Conservation (phyloP, 805 yeast species). For the Candida xyloterini region DNA sequence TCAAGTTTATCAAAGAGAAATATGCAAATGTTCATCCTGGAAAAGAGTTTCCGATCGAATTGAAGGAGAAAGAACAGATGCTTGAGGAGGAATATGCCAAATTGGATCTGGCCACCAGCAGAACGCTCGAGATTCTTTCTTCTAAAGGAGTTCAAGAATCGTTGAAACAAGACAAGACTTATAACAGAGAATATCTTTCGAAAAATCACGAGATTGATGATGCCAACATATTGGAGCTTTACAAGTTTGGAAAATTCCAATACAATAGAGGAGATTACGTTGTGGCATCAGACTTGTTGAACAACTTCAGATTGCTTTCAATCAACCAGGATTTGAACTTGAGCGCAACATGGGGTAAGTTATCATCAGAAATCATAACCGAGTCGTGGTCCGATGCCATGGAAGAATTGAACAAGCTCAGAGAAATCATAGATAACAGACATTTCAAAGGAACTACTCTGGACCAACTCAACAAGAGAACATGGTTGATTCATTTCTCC, state of each 20-base stretch:
- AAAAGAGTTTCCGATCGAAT: constrained; percentile 40
- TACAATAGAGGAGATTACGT: constrained; percentile 62
- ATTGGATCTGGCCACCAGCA: constrained; percentile 42
- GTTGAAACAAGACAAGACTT: constrained; percentile 53
- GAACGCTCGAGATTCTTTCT: constrained; percentile 44
- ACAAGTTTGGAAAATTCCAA: constrained; percentile 59
- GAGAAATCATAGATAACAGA: constrained; percentile 58
- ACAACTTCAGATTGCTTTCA: constrained; percentile 55
- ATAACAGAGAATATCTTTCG: constrained; percentile 46
- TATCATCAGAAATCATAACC: constrained; percentile 58
- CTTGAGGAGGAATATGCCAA: constrained; percentile 37
- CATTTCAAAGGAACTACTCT: constrained; percentile 48
- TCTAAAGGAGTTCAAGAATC: constrained; percentile 50
- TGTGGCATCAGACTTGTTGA: constrained; percentile 55
- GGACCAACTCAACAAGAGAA: constrained; percentile 58
- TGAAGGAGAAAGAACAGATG: constrained; percentile 38
- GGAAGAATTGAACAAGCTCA: constrained; percentile 50
- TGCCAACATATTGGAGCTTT: constrained; percentile 47
- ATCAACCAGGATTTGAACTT: constrained; percentile 47
- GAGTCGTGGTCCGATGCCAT: constrained; percentile 51
- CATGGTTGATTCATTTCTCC: constrained; percentile 71
- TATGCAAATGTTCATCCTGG: constrained; percentile 41
- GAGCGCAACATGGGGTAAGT: constrained; percentile 66
- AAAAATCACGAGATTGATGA: constrained; percentile 45
- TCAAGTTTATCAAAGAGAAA: constrained; percentile 45